Evolutionary conservation across 495 filamentous ascomycete species (phyloP).

Genomic region (Endocarpon pusillum): DNA sequence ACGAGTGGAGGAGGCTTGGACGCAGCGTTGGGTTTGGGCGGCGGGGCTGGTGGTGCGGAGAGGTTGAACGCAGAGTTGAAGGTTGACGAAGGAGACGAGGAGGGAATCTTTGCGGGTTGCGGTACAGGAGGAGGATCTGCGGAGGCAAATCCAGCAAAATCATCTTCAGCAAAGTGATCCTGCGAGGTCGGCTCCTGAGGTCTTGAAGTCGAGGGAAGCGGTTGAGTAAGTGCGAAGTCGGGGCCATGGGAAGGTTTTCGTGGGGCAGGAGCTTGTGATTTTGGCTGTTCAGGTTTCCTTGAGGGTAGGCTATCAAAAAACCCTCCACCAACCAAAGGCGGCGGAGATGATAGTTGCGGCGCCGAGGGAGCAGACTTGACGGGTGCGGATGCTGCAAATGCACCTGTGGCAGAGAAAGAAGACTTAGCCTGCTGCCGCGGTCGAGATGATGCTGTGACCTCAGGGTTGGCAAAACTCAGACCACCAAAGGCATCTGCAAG

Average conservation of each 20-base stretch:
- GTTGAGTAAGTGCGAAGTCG: constrained; percentile 31
- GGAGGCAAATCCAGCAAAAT: constrained; percentile 69
- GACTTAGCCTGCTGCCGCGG: constrained; percentile 30
- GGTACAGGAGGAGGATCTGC: constrained; percentile 30
- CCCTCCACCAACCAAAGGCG: constrained; percentile 44
- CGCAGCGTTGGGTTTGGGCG: constrained; percentile 21
- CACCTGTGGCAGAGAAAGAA: constrained; percentile 58
- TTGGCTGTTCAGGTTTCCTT: constrained; percentile 28
- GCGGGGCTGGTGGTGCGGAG: constrained; percentile 31
- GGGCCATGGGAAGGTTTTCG: constrained; percentile 33
- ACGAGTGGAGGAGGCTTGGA: constrained; percentile 18
- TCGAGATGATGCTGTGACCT: constrained; percentile 36
- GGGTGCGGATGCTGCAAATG: constrained; percentile 34
- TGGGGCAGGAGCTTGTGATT: constrained; percentile 25
- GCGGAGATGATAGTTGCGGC: constrained; percentile 33
- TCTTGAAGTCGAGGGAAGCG: constrained; percentile 24
- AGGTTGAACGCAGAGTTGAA: constrained; percentile 67
- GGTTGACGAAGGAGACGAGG: constrained; percentile 19
- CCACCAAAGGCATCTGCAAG: constrained; percentile 79
- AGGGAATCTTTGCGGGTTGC: constrained; percentile 22
- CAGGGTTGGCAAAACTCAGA: constrained; percentile 46
- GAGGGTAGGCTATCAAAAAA: constrained; percentile 66
- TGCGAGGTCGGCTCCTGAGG: constrained; percentile 26
- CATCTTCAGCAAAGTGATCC: constrained; percentile 33
- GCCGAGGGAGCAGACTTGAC: constrained; percentile 35